These are phyloP conservation scores for Thamnidium elegans DNA, from an alignment of 192 early-diverging fungal genomes.

Conservation along the genomic window DNA sequence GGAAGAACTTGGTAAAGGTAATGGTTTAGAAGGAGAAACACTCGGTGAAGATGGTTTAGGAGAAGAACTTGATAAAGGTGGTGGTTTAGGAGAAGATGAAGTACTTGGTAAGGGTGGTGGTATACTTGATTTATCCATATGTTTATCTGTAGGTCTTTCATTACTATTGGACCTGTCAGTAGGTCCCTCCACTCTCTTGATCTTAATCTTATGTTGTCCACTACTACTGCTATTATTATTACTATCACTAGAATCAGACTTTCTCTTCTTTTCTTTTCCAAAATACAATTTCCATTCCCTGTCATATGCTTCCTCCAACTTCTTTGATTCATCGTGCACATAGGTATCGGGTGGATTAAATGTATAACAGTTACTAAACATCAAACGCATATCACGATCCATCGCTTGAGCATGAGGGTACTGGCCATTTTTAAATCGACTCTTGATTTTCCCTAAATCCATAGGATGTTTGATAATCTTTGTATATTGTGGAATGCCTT, in stretches of 20 bases:
- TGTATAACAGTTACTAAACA: slow-evolving; percentile 60
- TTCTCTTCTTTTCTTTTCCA: slow-evolving; percentile 25
- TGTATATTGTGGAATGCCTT: slow-evolving; percentile 64
- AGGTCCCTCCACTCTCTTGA: not conserved
- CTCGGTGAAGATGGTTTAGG: too few species aligned
- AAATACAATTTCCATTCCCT: slow-evolving; percentile 41
- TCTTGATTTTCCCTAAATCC: slow-evolving; percentile 60
- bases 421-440: slow-evolving; percentile 36
- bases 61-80: too few species aligned
- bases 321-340: slow-evolving; percentile 61
- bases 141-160: not conserved
- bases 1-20: too few species aligned
- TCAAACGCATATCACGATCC: slow-evolving; percentile 54
- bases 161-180: not conserved
- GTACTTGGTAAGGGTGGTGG: too few species aligned
- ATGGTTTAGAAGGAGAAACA: too few species aligned
- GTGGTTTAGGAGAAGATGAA: too few species aligned
- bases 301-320: slow-evolving; percentile 55
- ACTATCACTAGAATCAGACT: too few species aligned
- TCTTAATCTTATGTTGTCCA: too few species aligned
- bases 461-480: slow-evolving; percentile 65
- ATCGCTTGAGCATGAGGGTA: slow-evolving; percentile 40
- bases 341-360: slow-evolving; percentile 72
- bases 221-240: too few species aligned
- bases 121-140: not conserved